Evolutionary conservation across 495 filamentous ascomycete species (phyloP), one percentile per base, ranked within the genome.

Genomic region (Penicillium turbatum): DNA sequence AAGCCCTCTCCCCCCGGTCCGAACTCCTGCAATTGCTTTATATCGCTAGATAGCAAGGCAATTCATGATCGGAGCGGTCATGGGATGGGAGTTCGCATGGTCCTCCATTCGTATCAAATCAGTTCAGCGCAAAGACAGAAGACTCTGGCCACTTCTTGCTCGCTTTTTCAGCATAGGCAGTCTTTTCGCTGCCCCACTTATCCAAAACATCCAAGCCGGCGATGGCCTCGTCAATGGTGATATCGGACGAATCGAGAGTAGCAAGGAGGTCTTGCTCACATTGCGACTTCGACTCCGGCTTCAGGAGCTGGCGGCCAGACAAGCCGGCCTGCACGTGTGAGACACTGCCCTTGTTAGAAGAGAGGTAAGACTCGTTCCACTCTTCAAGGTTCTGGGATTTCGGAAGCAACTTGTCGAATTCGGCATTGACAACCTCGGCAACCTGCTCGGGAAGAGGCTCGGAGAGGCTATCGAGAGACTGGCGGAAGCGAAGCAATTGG

Each of bases 71-170:
- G 19, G 36, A 34, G 49, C 39, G 16, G 17, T 29, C 2, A 41
- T 35, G 21, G 7, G n/a, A 7, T 37, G 34, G 17, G 21, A 27
- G 47, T 38, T 1, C 19, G 15, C 12, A 40, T 16, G 29, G 12
- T 27, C 12, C 16, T 24, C 48, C 17, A 43, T 16, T 6, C 13
- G 13, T 39, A 31, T 34, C 39, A 36, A 27, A 35, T 65, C 53
- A 75, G 32, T 66, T 56, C 46, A 67, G 44, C 44, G 64, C 56
- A 57, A 91, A 90, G 6, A 78, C 67, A 1, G 77, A 80, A 15
- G 86, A 84, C 63, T 89, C 80, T 0, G 85, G 84, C 84, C 89
- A 95, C 74, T 82, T 84, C 58, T 75, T 68, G 47, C 72, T 73
- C n/a, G 87, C 87, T 44, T 82, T 82, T 46, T 82, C 68, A 35